phyloP scores from a whole-genome alignment of 2,329 filamentous ascomycete species.

The Cladosporium cucumerinum region DNA sequence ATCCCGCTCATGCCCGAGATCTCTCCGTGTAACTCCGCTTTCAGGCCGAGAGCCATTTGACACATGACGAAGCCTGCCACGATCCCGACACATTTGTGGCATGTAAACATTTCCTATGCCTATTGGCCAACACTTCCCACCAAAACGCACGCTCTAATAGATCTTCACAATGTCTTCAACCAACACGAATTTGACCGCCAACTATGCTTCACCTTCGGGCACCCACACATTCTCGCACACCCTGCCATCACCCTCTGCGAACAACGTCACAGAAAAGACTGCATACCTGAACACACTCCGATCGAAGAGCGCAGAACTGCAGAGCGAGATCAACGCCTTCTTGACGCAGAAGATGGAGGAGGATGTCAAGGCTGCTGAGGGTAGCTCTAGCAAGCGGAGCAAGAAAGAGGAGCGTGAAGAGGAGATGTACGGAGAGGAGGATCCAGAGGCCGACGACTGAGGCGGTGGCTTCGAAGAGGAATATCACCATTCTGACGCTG shows the following conservation, averaged over 20 bases:
- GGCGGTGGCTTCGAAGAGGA: background rate
- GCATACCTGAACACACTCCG: conserved; percentile 60
- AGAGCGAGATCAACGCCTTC: conserved; percentile 65
- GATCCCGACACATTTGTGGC: background rate
- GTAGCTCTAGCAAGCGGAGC: conserved; percentile 21
- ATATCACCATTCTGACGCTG: background rate
- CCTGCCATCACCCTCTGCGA: conserved; percentile 19
- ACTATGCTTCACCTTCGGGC: conserved; percentile 27
- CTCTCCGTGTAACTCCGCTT: no score
- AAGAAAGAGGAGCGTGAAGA: conserved; percentile 49
- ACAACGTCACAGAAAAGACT: conserved; percentile 47
- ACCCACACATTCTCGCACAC: conserved; percentile 26
- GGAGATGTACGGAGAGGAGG: conserved; percentile 83
- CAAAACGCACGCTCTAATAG: background rate
- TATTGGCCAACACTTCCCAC: background rate
- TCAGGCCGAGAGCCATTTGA: no score
- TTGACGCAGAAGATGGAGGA: conserved; percentile 72
- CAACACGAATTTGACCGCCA: conserved; percentile 23
- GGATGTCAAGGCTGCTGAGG: conserved; percentile 52
- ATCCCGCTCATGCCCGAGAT: no score
- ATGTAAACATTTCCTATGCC: background rate
- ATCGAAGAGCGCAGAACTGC: conserved; percentile 55
- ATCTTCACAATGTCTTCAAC: background rate
- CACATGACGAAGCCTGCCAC: background rate
- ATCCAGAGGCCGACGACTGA: conserved; percentile 53